Percentiles rank a stretch among this genome's conserved stretches.
Evolutionary conservation across 805 yeast genomes (phyloP).

Genomic region (Zygotorulaspora florentina): DNA sequence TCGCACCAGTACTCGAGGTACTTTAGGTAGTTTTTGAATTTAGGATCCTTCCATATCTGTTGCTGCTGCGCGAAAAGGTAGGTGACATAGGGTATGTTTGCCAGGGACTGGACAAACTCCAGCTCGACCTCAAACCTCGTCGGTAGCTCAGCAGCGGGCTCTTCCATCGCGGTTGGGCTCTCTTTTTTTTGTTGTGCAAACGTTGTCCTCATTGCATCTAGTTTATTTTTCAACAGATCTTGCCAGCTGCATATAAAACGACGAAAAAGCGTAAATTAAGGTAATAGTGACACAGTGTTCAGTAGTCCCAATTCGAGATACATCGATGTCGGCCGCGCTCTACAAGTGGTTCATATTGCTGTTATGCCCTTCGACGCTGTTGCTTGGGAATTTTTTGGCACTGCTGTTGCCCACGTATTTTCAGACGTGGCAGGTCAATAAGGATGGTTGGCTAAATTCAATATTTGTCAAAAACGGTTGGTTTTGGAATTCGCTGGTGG

Average conservation of each 20-base stretch:
- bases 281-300: neutral
- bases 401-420: conserved; percentile 33
- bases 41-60: conserved; percentile 58
- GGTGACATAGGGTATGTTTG: conserved; percentile 83
- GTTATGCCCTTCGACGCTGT: conserved; percentile 42
- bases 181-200: conserved; percentile 1
- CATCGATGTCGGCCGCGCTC: neutral
- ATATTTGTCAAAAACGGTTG: conserved; percentile 86
- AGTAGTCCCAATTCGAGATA: neutral
- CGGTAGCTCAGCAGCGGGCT: conserved; percentile 37
- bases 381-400: conserved; percentile 45
- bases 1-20: conserved; percentile 86
- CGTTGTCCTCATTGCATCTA: neutral
- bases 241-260: neutral
- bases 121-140: conserved; percentile 41
- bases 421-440: conserved; percentile 35
- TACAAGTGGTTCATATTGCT: conserved; percentile 10
- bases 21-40: conserved; percentile 68
- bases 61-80: conserved; percentile 77
- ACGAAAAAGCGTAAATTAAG: neutral
- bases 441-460: conserved; percentile 65
- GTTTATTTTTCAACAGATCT: conserved; percentile 4
- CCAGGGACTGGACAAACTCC: conserved; percentile 84
- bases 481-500: conserved; percentile 72
- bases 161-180: conserved; percentile 1